Percentiles rank a stretch among this genome's conserved stretches.
Evolutionary conservation across 768 basidiomycete genomes (phyloP).

Genomic region (Pulveroboletus sp.): DNA sequence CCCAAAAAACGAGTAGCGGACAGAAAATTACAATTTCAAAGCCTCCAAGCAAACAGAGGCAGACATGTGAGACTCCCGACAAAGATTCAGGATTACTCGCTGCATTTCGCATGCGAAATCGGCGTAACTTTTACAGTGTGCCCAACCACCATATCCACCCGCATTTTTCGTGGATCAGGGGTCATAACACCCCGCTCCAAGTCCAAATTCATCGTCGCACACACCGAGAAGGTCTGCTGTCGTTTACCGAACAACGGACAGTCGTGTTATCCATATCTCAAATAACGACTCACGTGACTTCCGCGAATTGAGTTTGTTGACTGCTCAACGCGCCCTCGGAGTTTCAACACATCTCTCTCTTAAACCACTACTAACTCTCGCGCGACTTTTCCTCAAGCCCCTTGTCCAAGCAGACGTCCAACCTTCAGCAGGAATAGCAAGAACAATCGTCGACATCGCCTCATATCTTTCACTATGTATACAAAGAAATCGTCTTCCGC

Average conservation of each 20-base stretch:
- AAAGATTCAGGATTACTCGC: slow-evolving; percentile 14
- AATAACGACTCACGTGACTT: slow-evolving; percentile 34
- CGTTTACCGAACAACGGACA: slow-evolving; percentile 7
- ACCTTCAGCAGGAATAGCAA: slow-evolving; percentile 15
- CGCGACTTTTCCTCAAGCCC: slow-evolving; percentile 19
- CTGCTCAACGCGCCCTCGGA: slow-evolving; percentile 38
- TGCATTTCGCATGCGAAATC: slow-evolving; percentile 13
- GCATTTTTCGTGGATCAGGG: slow-evolving; percentile 17
- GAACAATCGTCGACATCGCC: slow-evolving; percentile 6
- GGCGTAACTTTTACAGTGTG: slow-evolving; percentile 15
- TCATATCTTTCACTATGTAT: slow-evolving; percentile 26
- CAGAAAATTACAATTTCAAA: slow-evolving; percentile 23
- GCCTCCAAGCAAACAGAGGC: slow-evolving; percentile 14
- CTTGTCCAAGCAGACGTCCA: slow-evolving; percentile 12
- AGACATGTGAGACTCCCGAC: slow-evolving; percentile 12
- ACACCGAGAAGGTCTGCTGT: background rate
- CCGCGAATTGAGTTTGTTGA: slow-evolving; percentile 38
- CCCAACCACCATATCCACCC: background rate
- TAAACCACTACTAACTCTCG: slow-evolving; percentile 47
- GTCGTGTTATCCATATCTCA: slow-evolving; percentile 26
- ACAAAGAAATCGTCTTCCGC: slow-evolving; percentile 43
- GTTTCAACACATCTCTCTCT: slow-evolving; percentile 38
- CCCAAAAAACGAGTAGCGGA: slow-evolving; percentile 28
- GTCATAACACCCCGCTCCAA: slow-evolving; percentile 9
- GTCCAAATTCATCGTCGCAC: slow-evolving; percentile 2